Base-by-base conservation (phyloP, 139 green algal species). In the Micractinium conductrix region DNA sequence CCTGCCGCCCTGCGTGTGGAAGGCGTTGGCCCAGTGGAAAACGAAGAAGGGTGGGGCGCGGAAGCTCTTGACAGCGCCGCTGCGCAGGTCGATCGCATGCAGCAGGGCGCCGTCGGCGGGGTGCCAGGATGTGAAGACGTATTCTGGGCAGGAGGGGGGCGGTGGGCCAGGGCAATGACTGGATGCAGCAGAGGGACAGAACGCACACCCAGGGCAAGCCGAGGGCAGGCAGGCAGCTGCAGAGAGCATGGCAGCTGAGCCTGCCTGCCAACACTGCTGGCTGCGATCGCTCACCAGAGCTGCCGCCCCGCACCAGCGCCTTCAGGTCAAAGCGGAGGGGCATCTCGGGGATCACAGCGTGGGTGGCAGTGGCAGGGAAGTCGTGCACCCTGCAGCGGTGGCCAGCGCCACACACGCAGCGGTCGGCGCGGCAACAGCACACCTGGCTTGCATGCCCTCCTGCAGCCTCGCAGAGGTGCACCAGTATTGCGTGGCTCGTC, bases 11-110 rank as follows among this genome's bases (percentile, higher is more conserved):
- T 84, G 50, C 2, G 76, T 78, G 53, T 94, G 85, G 37, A 89
- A 95, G 12, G 90, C 91, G 65, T 98, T 96, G 63, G 80, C 86
- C 60, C 90, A 92, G 84, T 98, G 94, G 73, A 97, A 97, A 3
- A 84, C 88, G 70, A 95, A 97, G 78, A 93, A 95, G 24, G 92
- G 16, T 0, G 92, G 91, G 0, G 87, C 85, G 1, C 53, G 84
- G 79, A 92, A 92, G 12, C 81, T 89, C 0, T 75, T 74, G 7
- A 84, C 73, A 72, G 53, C 74, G 67, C 84, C 87, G 43, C 83
- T 88, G 38, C 93, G 80, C 83, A 96, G 76, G 0, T 86, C 69
- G 1, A 96, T 88, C 10, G 96, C 45, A 45, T 96, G 91, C 50
- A 98, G 73, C 9, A 44, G 60, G 7, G 87, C 93, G 48, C 88